These are phyloP conservation scores for Buxus sempervirens DNA, from an alignment of 164 flowering plant species.

Conservation along the genomic window DNA sequence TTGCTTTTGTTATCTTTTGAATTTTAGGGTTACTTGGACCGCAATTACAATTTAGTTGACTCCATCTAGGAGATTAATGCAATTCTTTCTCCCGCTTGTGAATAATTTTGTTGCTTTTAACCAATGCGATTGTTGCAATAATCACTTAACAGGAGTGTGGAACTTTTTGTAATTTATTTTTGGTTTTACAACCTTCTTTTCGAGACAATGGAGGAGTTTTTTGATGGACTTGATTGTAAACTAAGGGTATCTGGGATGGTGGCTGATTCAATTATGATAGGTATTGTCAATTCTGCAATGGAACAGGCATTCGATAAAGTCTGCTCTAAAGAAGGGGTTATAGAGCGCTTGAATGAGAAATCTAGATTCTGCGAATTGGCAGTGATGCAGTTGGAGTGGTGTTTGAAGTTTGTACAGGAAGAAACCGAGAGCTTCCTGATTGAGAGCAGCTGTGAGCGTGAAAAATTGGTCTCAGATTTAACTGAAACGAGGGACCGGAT, in stretches of 20 bases:
- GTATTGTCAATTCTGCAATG: conserved; percentile 68
- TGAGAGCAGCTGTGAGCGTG: conserved; percentile 36
- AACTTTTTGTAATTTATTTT: background rate
- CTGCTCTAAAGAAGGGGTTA: conserved; percentile 47
- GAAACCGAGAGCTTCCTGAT: conserved; percentile 37
- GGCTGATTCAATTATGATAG: conserved; percentile 75
- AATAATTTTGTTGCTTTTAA: background rate
- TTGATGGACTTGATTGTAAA: conserved; percentile 35
- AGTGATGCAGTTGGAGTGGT: conserved; percentile 70
- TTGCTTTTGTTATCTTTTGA: background rate
- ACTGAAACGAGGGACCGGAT: conserved; percentile 55
- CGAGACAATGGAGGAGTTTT: conserved; percentile 45
- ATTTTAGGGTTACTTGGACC: background rate
- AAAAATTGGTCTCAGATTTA: conserved; percentile 45
- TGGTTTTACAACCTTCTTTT: background rate
- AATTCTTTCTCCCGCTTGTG: background rate
- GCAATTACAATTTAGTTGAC: background rate
- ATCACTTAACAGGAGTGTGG: background rate
- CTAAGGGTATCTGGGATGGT: conserved; percentile 41
- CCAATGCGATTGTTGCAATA: background rate
- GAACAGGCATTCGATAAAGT: conserved; percentile 64
- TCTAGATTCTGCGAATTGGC: conserved; percentile 77
- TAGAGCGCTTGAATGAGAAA: conserved; percentile 58
- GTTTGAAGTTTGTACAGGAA: conserved; percentile 55
- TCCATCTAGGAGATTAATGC: background rate